These are phyloP conservation scores for Geotrichum histeridarum DNA, from an alignment of 1,139 yeast genomes.

Conservation along the genomic window DNA sequence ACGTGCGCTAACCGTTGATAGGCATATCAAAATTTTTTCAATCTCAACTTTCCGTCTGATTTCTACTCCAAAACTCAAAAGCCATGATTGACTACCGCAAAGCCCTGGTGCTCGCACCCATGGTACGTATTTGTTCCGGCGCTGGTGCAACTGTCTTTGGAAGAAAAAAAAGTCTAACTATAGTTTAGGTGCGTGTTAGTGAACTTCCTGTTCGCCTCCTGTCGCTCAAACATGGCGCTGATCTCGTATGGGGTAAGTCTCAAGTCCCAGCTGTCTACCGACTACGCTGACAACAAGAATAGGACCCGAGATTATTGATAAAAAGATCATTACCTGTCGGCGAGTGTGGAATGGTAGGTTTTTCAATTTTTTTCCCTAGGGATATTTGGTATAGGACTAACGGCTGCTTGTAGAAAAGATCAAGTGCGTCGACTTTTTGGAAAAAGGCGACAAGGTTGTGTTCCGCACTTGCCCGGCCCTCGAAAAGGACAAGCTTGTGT, in stretches of 20 bases:
- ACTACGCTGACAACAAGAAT: neutral
- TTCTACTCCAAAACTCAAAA: neutral
- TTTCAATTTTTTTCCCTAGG: conserved; percentile 33
- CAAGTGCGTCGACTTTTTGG: conserved; percentile 35
- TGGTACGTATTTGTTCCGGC: conserved; percentile 43
- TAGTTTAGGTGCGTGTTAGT: conserved; percentile 65
- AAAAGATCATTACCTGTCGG: conserved; percentile 65
- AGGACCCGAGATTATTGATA: conserved; percentile 85
- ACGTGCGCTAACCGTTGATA: no score
- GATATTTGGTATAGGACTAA: neutral
- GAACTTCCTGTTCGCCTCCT: conserved; percentile 84
- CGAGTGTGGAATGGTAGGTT: conserved; percentile 66
- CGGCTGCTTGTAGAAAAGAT: conserved; percentile 27
- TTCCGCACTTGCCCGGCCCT: conserved; percentile 65
- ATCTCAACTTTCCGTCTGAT: neutral
- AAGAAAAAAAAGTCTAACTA: neutral
- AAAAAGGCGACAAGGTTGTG: conserved; percentile 46
- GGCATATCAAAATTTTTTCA: no score
- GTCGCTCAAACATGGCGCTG: conserved; percentile 81
- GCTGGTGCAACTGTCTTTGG: neutral
- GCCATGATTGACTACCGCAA: conserved; percentile 49
- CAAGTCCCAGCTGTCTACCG: neutral
- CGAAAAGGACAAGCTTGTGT: conserved; percentile 63
- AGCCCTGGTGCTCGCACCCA: conserved; percentile 83
- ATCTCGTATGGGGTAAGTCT: conserved; percentile 71